Evolutionary conservation across 2,329 filamentous ascomycete species (phyloP), one percentile per base, ranked within the genome.

Genomic region (Penicillium italicum): DNA sequence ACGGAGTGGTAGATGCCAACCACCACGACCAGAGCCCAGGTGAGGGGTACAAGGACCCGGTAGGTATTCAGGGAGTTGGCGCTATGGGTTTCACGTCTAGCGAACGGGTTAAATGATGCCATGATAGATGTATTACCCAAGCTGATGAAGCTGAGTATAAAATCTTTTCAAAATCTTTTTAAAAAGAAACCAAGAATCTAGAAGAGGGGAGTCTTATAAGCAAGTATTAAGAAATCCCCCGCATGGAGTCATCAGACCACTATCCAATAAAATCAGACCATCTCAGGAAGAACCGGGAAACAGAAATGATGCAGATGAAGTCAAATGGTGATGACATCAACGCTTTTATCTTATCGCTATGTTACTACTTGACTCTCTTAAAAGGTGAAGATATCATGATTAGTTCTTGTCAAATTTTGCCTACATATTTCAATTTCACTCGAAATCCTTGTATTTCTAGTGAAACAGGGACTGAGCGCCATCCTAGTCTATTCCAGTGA

Each of bases 1-100:
- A 87, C 74, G 46, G 84, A 84, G 73, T 94, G 95, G 78, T 90
- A 91, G 70, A 94, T 77, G 55, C 86, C 85, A 48, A 86, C 80
- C 64, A 90, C 72, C 52, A 94, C 77, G 37, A 90, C 83, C 42
- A 95, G 75, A 28, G 90, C 74, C 87, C 90, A 96, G 34, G 86
- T 86, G 48, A 91, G 58, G 41, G 86, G 80, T 4, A 89, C 90
- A 59, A 91, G 76, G 70, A 91, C 75, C 74, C 90, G 91, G 82
- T 94, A 94, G 34, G 84, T 79, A 62, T 84, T 78, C 65, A 96
- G 77, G 48, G 85, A 79, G 59, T 78, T 77, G 30, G 76, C 73
- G 58, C 80, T 80, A 69, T 90, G 86, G 18, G 83, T 79, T 57
- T 91, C 87, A 66, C 85, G 85, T 73, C 81, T 85, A 57, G 82